Base-by-base conservation (phyloP, 1,284 basidiomycete genomes). In the Phylloporus gajari region DNA sequence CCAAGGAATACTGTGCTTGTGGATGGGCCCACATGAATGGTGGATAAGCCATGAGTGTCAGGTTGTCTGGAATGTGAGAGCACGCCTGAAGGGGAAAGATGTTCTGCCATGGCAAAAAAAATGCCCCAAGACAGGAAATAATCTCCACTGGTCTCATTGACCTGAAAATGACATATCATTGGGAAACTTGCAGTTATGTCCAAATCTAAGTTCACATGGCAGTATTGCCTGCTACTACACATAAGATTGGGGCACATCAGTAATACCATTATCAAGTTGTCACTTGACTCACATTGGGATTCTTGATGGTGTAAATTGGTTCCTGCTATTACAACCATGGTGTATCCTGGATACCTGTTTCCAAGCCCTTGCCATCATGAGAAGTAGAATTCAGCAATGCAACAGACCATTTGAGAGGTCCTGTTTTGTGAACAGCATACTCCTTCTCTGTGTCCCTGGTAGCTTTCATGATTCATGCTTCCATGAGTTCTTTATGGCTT, bases 381-480 rank as follows among this genome's bases (percentile, higher is more conserved):
- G n/a, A 6, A 65, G 56, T 32, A 58, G 44, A 65, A 64, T 65
- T 60, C 32, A 61, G 56, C 19, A 60, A 62, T n/a, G 30, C 42
- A 64, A 27, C 32, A 4, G 73, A 72, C 82, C 82, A 78, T n/a
- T 72, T 72, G 21, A 72, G 70, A 15, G 81, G 77, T 60, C 38
- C 85, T 83, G 78, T 88, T 87, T 93, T 93, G 51, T 80, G 81
- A 80, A 94, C 86, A 48, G 83, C 88, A 72, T 85, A 85, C 77
- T 90, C 89, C 80, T 91, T 93, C 84, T 93, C 91, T 68, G 83
- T 82, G 79, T 93, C 91, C 12, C 92, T 91, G 1, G 92, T 86
- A 59, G 85, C 85, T 75, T 91, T 88, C 73, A 89, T 81, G 30
- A 93, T 85, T 78, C 92, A 76, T 17, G 87, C 88, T 48, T 88